Percentiles rank a stretch among this genome's conserved stretches.
Evolutionary conservation across 1,284 basidiomycete species (phyloP).

Genomic region (Leccinum huronense): DNA sequence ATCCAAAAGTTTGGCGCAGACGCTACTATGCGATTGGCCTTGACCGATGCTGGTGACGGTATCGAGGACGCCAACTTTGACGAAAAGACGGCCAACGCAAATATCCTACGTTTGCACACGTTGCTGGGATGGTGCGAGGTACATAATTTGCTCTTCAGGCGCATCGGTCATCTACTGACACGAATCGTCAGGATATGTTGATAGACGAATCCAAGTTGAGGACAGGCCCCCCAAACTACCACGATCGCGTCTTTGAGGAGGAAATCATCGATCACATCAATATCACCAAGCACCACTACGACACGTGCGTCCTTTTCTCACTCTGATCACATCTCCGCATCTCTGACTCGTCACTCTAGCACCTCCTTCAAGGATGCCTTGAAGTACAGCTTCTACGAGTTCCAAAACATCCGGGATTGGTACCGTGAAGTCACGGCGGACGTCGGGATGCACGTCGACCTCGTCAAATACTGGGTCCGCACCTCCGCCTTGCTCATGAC

Average conservation of each 20-base stretch:
- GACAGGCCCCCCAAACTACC: constrained; percentile 65
- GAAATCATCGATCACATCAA: constrained; percentile 79
- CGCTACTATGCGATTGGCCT: constrained; percentile 87
- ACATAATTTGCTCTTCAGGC: constrained; percentile 26
- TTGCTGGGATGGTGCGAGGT: constrained; percentile 92
- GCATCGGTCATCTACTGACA: constrained; percentile 9
- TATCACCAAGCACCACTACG: constrained; percentile 76
- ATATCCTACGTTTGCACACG: constrained; percentile 93
- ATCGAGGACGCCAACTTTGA: constrained; percentile 99
- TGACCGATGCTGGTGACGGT: constrained; percentile 97
- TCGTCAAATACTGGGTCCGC: constrained; percentile 80
- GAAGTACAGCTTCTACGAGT: constrained; percentile 95
- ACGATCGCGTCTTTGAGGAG: constrained; percentile 89
- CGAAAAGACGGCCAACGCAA: constrained; percentile 97
- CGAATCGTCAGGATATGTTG: constrained; percentile 65
- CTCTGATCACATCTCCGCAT: neutral
- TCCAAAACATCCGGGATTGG: constrained; percentile 91
- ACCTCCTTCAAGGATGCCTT: constrained; percentile 95
- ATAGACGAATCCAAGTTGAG: constrained; percentile 70
- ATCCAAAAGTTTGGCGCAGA: constrained; percentile 90
- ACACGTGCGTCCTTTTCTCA: constrained; percentile 56
- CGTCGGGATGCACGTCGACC: constrained; percentile 87
- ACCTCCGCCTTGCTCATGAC: constrained; percentile 76
- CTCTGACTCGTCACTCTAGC: constrained; percentile 41
- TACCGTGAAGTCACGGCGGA: constrained; percentile 92